Evolutionary conservation across 495 filamentous ascomycete species (phyloP).

Genomic region (Aspergillus homomorphus): DNA sequence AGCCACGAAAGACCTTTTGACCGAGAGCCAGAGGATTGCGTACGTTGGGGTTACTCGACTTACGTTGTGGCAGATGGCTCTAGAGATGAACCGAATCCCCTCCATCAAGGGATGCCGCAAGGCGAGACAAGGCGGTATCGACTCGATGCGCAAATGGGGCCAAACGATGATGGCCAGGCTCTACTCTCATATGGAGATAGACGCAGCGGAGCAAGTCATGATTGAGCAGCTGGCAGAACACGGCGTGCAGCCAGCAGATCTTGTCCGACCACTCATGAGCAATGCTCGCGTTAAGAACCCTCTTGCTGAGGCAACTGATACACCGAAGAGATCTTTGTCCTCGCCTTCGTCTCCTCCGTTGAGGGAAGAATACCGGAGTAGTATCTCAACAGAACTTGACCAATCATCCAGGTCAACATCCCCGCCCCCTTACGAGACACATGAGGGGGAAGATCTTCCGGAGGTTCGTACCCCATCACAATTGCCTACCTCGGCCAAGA

Average conservation of each 20-base stretch:
- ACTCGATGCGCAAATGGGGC: slow-evolving; percentile 90
- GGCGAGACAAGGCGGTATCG: slow-evolving; percentile 60
- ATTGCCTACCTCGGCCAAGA: slow-evolving; percentile 72
- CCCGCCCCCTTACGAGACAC: slow-evolving; percentile 69
- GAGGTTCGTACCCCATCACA: slow-evolving; percentile 78
- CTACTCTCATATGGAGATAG: slow-evolving; percentile 96
- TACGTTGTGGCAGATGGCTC: slow-evolving; percentile 71
- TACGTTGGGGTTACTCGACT: slow-evolving; percentile 89
- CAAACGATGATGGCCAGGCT: slow-evolving; percentile 95
- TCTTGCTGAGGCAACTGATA: slow-evolving; percentile 54
- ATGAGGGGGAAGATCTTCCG: slow-evolving; percentile 66
- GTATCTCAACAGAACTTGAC: slow-evolving; percentile 30
- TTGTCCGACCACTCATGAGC: slow-evolving; percentile 84
- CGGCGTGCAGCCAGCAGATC: slow-evolving; percentile 78
- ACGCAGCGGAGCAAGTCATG: slow-evolving; percentile 87
- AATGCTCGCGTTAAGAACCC: slow-evolving; percentile 94
- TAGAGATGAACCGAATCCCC: slow-evolving; percentile 58
- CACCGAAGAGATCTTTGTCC: slow-evolving; percentile 30
- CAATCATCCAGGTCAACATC: slow-evolving; percentile 39
- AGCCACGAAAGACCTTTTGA: slow-evolving; percentile 92
- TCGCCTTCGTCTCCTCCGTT: slow-evolving; percentile 27
- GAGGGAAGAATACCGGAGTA: slow-evolving; percentile 26
- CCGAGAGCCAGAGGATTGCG: slow-evolving; percentile 91
- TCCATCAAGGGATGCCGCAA: slow-evolving; percentile 59
- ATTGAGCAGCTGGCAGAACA: slow-evolving; percentile 95